Base-by-base conservation (phyloP, 2,329 filamentous ascomycete genomes). In the Lasiodiplodia sp. region DNA sequence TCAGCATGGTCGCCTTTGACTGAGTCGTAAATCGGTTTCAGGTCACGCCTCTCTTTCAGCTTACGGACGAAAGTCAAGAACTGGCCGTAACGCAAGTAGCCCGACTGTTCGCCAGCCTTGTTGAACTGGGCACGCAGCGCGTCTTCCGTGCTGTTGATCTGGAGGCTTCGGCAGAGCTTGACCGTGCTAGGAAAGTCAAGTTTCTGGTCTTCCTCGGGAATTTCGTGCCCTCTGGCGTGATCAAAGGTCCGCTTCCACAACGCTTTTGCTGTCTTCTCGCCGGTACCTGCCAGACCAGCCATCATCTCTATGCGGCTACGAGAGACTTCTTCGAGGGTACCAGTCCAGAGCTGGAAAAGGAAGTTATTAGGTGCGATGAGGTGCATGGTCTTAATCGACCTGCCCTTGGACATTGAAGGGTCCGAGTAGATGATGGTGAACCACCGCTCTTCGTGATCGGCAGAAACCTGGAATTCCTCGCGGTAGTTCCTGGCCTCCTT, bases 391-490 rank as follows among this genome's bases (percentile, higher is more conserved):
- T 97, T 97, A 74, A 87, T 84, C 6, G 83, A 79, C 28, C 85
- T 82, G 55, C 89, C 91, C 76, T 93, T 95, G 10, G 91, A 90
- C 70, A 90, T 91, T 73, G 93, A 92, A 0, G 91, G 89, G 47
- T 93, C 87, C 0, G 89, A 88, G 78, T 97, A 97, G 66, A 97
- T 87, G 72, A 99, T 93, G 34, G 94, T 96, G 76, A 98, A 95
- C 87, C 94, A 97, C 16, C 89, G 88, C 8, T 86, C 82, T 74
- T 94, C 91, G 49, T 89, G 87, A 6, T 87, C 83, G 64, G 90
- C 87, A 0, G 90, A 82, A 25, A 96, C 83, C 49, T 89, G 88
- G 76, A 92, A 92, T 78, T 97, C 94, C 74, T 95, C 89, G 52
- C 93, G 91, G 77, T 97, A 97, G 77, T 97, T 95, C 68, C 92